Evolutionary conservation across 1,284 basidiomycete genomes (phyloP).

Genomic region (Rhodotorula sp.): DNA sequence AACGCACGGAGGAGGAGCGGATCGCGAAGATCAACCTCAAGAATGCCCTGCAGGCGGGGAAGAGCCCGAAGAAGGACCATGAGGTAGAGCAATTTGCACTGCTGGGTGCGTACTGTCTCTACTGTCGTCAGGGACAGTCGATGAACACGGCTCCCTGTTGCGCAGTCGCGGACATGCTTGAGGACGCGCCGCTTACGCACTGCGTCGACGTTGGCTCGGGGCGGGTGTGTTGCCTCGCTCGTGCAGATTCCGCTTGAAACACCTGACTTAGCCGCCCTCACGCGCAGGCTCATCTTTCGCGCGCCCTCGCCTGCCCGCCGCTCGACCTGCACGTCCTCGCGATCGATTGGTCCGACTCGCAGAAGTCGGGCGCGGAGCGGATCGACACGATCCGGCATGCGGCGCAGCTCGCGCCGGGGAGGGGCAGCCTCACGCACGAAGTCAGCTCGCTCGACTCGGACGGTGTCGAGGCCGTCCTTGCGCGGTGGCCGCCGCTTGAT

Average conservation of each 20-base stretch:
- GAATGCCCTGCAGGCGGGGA: constrained; percentile 20
- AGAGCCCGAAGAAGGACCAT: constrained; percentile 39
- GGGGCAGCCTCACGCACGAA: constrained; percentile 31
- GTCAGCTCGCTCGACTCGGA: constrained; percentile 32
- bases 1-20: neutral
- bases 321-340: constrained; percentile 41
- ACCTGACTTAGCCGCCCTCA: no score
- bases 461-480: constrained; percentile 9
- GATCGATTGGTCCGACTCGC: constrained; percentile 37
- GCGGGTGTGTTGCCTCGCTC: constrained; percentile 15
- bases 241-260: no score
- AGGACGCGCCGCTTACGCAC: constrained; percentile 13
- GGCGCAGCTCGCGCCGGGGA: constrained; percentile 9
- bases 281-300: constrained; percentile 37
- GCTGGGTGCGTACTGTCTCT: constrained; percentile 5
- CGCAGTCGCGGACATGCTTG: constrained; percentile 12
- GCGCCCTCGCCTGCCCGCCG: constrained; percentile 28
- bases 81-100: constrained; percentile 25
- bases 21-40: constrained; percentile 11
- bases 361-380: constrained; percentile 33
- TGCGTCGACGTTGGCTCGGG: constrained; percentile 41
- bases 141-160: no score
- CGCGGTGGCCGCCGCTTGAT: constrained; percentile 20
- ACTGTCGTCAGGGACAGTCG: no score
- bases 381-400: constrained; percentile 16